A percentile compares a stretch with the other conserved stretches of the same genome.
Conservation (phyloP, 495 filamentous ascomycete species). For the Penicillium subrubescens region DNA sequence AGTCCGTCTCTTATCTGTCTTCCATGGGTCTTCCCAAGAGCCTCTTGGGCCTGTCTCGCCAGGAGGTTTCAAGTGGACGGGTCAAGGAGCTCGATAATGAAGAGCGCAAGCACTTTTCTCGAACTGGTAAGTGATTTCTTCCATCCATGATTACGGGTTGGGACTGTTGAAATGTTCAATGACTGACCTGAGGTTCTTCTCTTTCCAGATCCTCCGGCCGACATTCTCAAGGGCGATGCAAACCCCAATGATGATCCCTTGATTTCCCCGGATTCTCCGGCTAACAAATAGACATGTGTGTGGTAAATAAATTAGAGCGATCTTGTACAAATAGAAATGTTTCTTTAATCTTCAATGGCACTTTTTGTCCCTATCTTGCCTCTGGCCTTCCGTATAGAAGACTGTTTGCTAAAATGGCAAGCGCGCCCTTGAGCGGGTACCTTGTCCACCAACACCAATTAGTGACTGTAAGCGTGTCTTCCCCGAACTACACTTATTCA, state of each 20-base stretch:
- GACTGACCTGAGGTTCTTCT: constrained; percentile 11
- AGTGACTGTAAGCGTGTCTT: neutral
- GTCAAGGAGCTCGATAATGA: constrained; percentile 68
- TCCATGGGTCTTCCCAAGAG: constrained; percentile 86
- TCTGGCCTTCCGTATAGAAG: neutral
- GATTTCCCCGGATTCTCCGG: constrained; percentile 41
- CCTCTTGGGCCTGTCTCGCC: constrained; percentile 68
- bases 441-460: too few relatives aligned
- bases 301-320: constrained; percentile 25
- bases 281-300: constrained; percentile 48
- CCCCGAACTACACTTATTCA: neutral
- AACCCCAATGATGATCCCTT: constrained; percentile 28
- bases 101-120: constrained; percentile 72
- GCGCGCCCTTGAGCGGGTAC: neutral
- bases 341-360: constrained; percentile 17
- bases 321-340: constrained; percentile 39
- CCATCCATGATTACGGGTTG: neutral
- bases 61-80: constrained; percentile 78
- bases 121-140: constrained; percentile 58
- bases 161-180: constrained; percentile 19
- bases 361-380: neutral
- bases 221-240: constrained; percentile 53
- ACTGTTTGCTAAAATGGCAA: neutral
- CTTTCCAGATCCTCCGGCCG: constrained; percentile 56
- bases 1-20: constrained; percentile 73